Evolutionary conservation across 2,329 filamentous ascomycete genomes (phyloP), one percentile per base, ranked within the genome.

Genomic region (Nemania abortiva): DNA sequence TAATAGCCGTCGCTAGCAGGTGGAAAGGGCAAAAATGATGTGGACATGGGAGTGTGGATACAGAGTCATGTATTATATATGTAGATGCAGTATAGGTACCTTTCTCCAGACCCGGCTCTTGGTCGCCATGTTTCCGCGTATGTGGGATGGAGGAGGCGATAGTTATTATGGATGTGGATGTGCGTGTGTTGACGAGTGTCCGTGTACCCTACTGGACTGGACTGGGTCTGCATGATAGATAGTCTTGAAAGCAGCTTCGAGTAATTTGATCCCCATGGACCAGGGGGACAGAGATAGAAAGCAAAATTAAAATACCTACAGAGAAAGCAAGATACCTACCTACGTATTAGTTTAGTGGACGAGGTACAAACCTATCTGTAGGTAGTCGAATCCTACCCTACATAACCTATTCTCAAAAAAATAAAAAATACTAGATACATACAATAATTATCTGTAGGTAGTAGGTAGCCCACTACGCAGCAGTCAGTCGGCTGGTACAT

Each of bases 1-100:
- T 71, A 42, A 42, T 57, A 63, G 52, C 64, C 72, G 68, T 73
- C 70, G 66, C 72, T 73, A 74, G 74, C 71, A 72, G 73, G 70
- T 63, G 50, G 2, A 34, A 54, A 63, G 57, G 55, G 56, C 60
- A 55, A 63, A 57, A 13, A 20, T 31, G 6, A 20, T 18, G 61
- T 57, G 62, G 61, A 53, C 49, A 63, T 29, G 49, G 42, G 31
- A 42, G 37, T 63, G 59, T 52, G 52, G 42, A 45, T 64, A 47
- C 34, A 50, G 42, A 37, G 24, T 22, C 34, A 42, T 34, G 55
- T 27, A 55, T 55, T 34, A 42, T 42, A 42, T 42, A 42, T 42
- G 45, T 49, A 49, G 45, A 20, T 20, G 45, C 15, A 49, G 45
- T 49, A 49, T 49, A 42, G 37, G 37, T 42, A 24, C 50, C 24